Evolutionary conservation across 768 basidiomycete genomes (phyloP), one percentile per base, ranked within the genome.

Genomic region (Phaffia australis): DNA sequence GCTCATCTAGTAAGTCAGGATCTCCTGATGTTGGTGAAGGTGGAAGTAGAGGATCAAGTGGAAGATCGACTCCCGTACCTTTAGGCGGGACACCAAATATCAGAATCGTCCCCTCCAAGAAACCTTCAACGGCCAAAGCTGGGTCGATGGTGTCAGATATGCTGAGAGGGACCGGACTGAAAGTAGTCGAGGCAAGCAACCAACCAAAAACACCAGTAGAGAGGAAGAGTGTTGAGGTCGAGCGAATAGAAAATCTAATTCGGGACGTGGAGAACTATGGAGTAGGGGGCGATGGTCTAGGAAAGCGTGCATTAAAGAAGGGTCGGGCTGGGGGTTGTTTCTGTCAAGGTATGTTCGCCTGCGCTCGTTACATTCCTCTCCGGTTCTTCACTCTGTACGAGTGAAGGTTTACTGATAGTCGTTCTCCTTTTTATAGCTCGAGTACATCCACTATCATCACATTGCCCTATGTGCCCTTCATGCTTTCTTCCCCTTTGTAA

Each of bases 271-370:
- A 67, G 48, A 49, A 42, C 48, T 4, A 42, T 27, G 63, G 32
- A 54, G 50, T 52, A 23, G 50, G 56, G 11, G 54, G 29, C n/a
- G n/a, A 32, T 19, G 42, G 63, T 47, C 27, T 67, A 32, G 59
- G 66, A n/a, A 67, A 63, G 55, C 32, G 66, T 19, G 60, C 60
- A 48, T 23, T 67, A 35, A 69, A 69, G 67, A 64, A 69, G 63
- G 60, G 25, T 27, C 63, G 59, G 59, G 48, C 63, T n/a, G 67
- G 67, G 21, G 66, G 66, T 19, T 69, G 67, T 29, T 69, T 69
- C 50, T 69, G 67, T 57, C 57, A 57, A 57, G 67, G 67, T 64
- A 52, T 42, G 61, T 52, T 14, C 27, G 25, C 51, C 27, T 54
- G 1, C 48, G 15, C 29, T 46, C 35, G 19, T 2, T 32, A 9